Percentiles rank a stretch among this genome's conserved stretches.
phyloP scores from a whole-genome alignment of 176 grass and related monocot species.

The Chrysopogon serrulatus region DNA sequence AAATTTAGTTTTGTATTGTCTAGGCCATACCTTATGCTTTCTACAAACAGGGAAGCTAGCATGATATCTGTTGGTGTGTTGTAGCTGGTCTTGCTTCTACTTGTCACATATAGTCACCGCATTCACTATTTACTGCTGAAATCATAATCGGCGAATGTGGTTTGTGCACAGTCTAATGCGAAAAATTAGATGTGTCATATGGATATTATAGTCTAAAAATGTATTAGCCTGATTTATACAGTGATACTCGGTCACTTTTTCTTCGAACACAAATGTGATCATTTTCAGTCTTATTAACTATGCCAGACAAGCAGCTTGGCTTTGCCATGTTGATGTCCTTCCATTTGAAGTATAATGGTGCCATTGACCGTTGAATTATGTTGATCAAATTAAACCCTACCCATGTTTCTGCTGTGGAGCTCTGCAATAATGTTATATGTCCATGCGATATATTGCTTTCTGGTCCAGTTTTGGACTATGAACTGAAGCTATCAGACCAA shows the following conservation, averaged over 20 bases:
- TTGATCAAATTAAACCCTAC: slow-evolving; percentile 4
- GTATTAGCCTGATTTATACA: not conserved
- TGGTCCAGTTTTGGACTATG: not conserved
- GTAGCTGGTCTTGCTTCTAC: not conserved
- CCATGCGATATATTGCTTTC: not conserved
- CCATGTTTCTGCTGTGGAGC: not conserved
- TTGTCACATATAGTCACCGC: not conserved
- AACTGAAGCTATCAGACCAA: not conserved
- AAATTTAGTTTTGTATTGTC: not conserved
- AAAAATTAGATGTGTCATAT: not conserved
- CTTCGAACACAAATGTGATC: not conserved
- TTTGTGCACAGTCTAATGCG: not conserved
- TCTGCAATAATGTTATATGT: not conserved
- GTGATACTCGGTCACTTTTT: not conserved
- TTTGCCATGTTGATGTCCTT: not conserved
- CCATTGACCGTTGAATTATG: not conserved
- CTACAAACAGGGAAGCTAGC: not conserved
- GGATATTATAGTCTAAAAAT: not conserved
- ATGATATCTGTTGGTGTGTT: not conserved
- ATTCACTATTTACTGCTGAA: not conserved
- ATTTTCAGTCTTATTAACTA: not conserved
- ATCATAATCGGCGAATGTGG: not conserved
- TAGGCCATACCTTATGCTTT: not conserved
- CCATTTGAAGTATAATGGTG: not conserved
- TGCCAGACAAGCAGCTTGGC: not conserved